phyloP scores from a whole-genome alignment of 257 asterid species.

The Nicotiana attenuata region DNA sequence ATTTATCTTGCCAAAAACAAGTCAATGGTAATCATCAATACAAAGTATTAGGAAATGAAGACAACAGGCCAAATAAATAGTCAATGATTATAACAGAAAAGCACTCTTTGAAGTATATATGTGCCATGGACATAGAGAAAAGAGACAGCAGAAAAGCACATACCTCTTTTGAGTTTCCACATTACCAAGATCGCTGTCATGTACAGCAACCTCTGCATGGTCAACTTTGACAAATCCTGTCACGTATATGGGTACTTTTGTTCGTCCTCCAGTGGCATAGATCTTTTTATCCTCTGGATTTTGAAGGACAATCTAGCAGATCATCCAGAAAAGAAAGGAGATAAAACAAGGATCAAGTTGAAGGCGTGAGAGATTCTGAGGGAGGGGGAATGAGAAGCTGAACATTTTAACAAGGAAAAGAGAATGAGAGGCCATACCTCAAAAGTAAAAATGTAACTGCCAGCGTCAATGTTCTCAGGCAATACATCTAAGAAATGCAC shows the following conservation, averaged over 20 bases:
- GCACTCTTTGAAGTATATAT: neutral
- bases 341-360: constrained; percentile 1
- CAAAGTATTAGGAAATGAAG: neutral
- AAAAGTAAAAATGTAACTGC: constrained; percentile 63
- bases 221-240: constrained; percentile 65
- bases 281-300: constrained; percentile 66
- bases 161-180: constrained; percentile 74
- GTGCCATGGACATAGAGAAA: neutral
- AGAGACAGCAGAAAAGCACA: constrained; percentile 15
- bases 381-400: neutral
- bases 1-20: neutral
- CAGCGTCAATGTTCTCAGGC: constrained; percentile 60
- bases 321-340: constrained; percentile 6
- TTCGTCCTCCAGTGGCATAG: constrained; percentile 85
- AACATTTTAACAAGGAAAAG: neutral
- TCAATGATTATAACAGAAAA: neutral
- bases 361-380: neutral
- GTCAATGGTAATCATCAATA: neutral
- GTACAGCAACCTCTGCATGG: constrained; percentile 62
- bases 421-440: constrained; percentile 51
- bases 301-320: constrained; percentile 56
- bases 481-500: constrained; percentile 65
- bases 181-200: constrained; percentile 81
- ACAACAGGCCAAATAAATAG: neutral
- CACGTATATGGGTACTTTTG: constrained; percentile 60